Evolutionary conservation across 2,329 filamentous ascomycete genomes (phyloP).

Genomic region (Sporothrix humicola): DNA sequence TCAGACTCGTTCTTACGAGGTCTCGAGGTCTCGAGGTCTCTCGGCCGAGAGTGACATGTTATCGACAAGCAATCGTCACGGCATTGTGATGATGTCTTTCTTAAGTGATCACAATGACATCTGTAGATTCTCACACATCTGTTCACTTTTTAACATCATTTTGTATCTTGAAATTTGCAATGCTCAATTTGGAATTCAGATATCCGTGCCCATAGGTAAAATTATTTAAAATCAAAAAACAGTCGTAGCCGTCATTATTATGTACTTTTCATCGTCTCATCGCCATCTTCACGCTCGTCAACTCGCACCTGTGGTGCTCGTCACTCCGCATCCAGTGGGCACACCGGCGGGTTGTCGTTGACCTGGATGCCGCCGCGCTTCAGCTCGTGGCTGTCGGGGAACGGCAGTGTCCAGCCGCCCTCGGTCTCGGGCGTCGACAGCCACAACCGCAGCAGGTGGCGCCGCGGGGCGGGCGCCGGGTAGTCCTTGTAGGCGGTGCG

Average conservation of each 20-base stretch:
- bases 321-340: slow-evolving; percentile 77
- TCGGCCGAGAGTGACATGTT: no score
- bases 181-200: neutral
- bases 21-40: no score
- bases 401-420: slow-evolving; percentile 84
- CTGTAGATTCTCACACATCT: no score
- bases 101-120: no score
- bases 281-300: neutral
- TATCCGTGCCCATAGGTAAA: neutral
- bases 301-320: neutral
- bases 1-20: no score
- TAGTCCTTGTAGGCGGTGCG: slow-evolving; percentile 75
- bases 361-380: slow-evolving; percentile 91
- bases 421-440: slow-evolving; percentile 79
- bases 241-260: slow-evolving; percentile 17
- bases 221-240: slow-evolving; percentile 3
- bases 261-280: neutral
- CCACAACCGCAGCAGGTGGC: slow-evolving; percentile 86
- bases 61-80: no score
- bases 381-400: slow-evolving; percentile 79
- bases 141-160: no score
- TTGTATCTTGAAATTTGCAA: neutral
- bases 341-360: slow-evolving; percentile 75
- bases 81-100: no score
- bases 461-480: slow-evolving; percentile 69